A percentile compares a stretch with the other conserved stretches of the same genome.
phyloP scores from a whole-genome alignment of 2,329 filamentous ascomycete species.

The Phaeosphaeria sp. region DNA sequence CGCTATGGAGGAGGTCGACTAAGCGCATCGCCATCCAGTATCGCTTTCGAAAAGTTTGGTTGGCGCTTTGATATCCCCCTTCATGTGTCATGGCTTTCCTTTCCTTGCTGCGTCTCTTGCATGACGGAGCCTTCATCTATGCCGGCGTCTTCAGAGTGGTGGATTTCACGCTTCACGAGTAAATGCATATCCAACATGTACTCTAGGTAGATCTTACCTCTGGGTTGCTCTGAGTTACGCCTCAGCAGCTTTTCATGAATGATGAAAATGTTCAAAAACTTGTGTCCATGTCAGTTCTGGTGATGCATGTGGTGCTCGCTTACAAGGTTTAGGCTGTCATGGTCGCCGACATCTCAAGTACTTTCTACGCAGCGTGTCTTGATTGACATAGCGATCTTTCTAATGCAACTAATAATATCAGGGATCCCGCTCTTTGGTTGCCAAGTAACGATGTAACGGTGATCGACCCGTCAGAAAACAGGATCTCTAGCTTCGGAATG shows the following conservation, averaged over 20 bases:
- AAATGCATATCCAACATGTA: slow-evolving; percentile 45
- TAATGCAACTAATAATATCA: slow-evolving; percentile 5
- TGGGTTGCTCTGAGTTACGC: slow-evolving; percentile 29
- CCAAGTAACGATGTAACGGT: slow-evolving; percentile 10
- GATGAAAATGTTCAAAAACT: slow-evolving; percentile 39
- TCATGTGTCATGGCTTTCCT: slow-evolving; percentile 48
- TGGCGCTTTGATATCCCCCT: slow-evolving; percentile 48
- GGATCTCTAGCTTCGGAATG: slow-evolving; percentile 20
- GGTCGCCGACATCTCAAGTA: neutral
- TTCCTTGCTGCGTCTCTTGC: slow-evolving; percentile 41
- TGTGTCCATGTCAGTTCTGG: neutral
- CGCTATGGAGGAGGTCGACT: slow-evolving; percentile 99
- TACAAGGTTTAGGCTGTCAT: neutral
- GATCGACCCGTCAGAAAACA: slow-evolving; percentile 27
- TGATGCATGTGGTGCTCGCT: neutral
- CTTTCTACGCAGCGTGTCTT: neutral
- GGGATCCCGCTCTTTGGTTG: slow-evolving; percentile 9
- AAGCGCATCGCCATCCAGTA: slow-evolving; percentile 50
- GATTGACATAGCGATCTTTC: neutral
- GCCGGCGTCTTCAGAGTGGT: slow-evolving; percentile 45
- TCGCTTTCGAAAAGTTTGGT: slow-evolving; percentile 46
- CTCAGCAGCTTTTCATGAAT: slow-evolving; percentile 37
- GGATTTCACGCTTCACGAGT: slow-evolving; percentile 42
- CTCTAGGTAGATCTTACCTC: slow-evolving; percentile 41
- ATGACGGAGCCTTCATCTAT: slow-evolving; percentile 38